A percentile compares a stretch with the other conserved stretches of the same genome.
Evolutionary conservation across 345 rosid species (phyloP).

Genomic region (Aquilaria yunnanensis): DNA sequence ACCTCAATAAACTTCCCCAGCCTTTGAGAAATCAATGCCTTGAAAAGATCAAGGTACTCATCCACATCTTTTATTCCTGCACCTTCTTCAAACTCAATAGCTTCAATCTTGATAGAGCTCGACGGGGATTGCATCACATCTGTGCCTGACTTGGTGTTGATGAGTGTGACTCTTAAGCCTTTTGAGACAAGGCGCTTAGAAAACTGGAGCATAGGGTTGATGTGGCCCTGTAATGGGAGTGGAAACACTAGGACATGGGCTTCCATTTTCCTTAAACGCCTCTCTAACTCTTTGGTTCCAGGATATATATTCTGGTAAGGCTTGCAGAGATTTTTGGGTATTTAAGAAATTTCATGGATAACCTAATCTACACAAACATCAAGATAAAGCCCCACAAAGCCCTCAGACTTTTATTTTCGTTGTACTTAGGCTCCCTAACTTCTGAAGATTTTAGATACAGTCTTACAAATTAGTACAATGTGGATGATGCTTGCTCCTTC

Average conservation of each 20-base stretch:
- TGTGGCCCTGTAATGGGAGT: conserved; percentile 24
- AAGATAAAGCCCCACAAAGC: too few species aligned
- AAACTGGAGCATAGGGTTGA: conserved; percentile 38
- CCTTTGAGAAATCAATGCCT: conserved; percentile 17
- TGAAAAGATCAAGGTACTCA: conserved; percentile 19
- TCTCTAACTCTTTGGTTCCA: too few species aligned
- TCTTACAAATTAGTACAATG: too few species aligned
- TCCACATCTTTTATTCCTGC: conserved; percentile 15
- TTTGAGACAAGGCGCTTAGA: conserved; percentile 27
- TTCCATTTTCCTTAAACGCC: background rate
- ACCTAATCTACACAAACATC: too few species aligned
- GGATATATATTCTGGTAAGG: too few species aligned
- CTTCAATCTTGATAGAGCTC: conserved; percentile 14
- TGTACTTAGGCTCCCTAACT: too few species aligned
- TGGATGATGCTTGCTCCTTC: too few species aligned
- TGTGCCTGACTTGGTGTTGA: conserved; percentile 18
- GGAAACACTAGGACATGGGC: conserved; percentile 22
- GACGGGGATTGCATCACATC: conserved; percentile 15
- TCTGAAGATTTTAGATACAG: too few species aligned
- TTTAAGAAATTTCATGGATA: too few species aligned
- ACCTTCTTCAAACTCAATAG: conserved; percentile 27
- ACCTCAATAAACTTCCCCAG: conserved; percentile 27
- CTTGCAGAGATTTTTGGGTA: too few species aligned
- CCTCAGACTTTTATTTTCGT: too few species aligned
- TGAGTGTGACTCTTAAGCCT: conserved; percentile 22